Conservation (phyloP, 257 asterid species). For the Solanum paucissectum region DNA sequence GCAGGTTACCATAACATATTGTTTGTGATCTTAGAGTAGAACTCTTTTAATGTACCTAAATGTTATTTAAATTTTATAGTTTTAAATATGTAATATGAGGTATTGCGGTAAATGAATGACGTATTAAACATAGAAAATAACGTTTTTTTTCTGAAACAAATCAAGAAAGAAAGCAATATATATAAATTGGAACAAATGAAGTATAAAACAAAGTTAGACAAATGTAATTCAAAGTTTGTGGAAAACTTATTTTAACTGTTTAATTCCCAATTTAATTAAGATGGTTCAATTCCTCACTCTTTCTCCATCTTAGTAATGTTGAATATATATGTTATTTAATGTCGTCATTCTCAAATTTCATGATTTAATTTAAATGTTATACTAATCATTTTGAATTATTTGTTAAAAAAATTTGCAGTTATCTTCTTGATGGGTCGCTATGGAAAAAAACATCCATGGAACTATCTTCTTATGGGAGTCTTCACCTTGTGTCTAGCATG, state of each 20-base stretch:
- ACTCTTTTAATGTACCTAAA: too few species aligned
- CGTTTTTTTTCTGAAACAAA: too few species aligned
- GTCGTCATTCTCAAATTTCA: neutral
- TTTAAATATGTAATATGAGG: neutral
- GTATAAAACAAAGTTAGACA: neutral
- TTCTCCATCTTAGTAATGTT: too few species aligned
- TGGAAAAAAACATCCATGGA: conserved; percentile 58
- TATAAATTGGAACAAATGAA: neutral
- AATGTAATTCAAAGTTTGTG: neutral
- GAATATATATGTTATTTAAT: too few species aligned
- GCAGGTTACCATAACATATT: neutral
- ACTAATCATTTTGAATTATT: neutral
- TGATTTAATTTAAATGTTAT: neutral
- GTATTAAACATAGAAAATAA: neutral
- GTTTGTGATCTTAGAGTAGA: too few species aligned
- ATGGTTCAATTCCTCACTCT: too few species aligned
- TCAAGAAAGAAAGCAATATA: too few species aligned
- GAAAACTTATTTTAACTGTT: too few species aligned
- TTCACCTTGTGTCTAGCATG: conserved; percentile 46
- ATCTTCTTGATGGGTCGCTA: conserved; percentile 29
- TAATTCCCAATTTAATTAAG: too few species aligned
- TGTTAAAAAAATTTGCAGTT: conserved; percentile 20
- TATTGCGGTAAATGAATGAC: neutral
- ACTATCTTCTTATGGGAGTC: conserved; percentile 38
- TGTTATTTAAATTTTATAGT: too few species aligned